Evolutionary conservation across 495 filamentous ascomycete genomes (phyloP), one percentile per base, ranked within the genome.

Genomic region (Xanthoparmelia taractica): DNA sequence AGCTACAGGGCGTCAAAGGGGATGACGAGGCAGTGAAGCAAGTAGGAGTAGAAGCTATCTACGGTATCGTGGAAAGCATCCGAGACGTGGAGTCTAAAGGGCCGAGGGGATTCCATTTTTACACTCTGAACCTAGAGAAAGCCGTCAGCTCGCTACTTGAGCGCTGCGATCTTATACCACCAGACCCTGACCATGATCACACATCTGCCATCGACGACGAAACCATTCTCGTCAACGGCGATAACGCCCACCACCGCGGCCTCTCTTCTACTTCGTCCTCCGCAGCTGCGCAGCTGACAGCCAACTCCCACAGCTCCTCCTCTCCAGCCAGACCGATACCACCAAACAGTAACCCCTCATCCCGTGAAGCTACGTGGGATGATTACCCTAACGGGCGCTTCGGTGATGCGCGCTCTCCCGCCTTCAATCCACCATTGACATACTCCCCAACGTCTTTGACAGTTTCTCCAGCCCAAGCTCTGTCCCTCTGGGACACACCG

Each of bases 311-410:
- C 8, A 69, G 73, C 20, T 77, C 80, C 23, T 73, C 75, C 40
- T 77, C 79, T 17, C 76, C 75, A 10, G 74, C 68, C 17, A 71
- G 77, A 65, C 76, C 71, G 58, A 83, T 81, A 36, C 82, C 88
- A 48, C 87, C 87, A 55, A 92, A 89, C 5, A 85, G 93, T 66
- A 92, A 92, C 45, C 79, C 88, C n/a, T 80, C 96, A 17, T 94
- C 93, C 38, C 81, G 95, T 64, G 95, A 97, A 77, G 95, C 95
- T 29, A 97, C 94, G 8, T 98, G 94, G 94, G 94, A 98, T 72
- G 94, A 98, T 75, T 98, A 87, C 77, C 94, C 95, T 59, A 98
- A 98, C 79, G 95, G 94, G 33, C 85, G 94, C 54, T 98, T 93
- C 86, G 94, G 94, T 71, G 93, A 97, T 71, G 90, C 93, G 4